Percentiles rank a stretch among this genome's conserved stretches.
Evolutionary conservation across 176 grass and related monocot species (phyloP).

Genomic region (Aegilops bicornis): DNA sequence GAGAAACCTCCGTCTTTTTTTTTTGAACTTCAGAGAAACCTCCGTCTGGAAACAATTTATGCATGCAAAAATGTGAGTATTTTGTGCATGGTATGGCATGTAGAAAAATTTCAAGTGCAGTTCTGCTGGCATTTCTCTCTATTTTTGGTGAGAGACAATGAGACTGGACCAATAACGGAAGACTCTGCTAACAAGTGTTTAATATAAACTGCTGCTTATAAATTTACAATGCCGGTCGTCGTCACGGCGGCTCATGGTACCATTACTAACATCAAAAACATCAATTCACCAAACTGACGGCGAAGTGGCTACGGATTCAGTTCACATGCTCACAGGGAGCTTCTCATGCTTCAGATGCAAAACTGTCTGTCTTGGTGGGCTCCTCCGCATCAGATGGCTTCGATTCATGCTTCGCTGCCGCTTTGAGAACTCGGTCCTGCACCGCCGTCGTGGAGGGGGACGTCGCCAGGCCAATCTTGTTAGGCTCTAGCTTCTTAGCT

Average conservation of each 20-base stretch:
- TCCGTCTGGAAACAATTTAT: too few relatives aligned
- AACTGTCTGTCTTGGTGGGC: constrained; percentile 42
- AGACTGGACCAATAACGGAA: neutral
- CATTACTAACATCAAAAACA: constrained; percentile 24
- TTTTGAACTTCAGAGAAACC: too few relatives aligned
- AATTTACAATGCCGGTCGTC: constrained; percentile 36
- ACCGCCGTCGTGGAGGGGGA: constrained; percentile 92
- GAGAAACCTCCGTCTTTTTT: too few relatives aligned
- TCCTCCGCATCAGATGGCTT: constrained; percentile 67
- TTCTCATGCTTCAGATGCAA: constrained; percentile 65
- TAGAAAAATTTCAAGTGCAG: neutral
- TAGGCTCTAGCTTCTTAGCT: constrained; percentile 70
- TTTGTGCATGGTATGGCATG: neutral
- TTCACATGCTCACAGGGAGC: neutral
- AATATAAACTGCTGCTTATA: constrained; percentile 10
- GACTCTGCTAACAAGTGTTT: constrained; percentile 4
- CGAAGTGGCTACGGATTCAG: neutral
- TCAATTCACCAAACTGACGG: neutral
- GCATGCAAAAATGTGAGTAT: too few relatives aligned
- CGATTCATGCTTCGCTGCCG: constrained; percentile 89
- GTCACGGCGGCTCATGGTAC: neutral
- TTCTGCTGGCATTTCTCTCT: neutral
- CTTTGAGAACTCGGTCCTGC: constrained; percentile 83
- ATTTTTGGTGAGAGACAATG: neutral
- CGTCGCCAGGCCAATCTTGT: constrained; percentile 73